Percentiles rank a stretch among this genome's conserved stretches.
Evolutionary conservation across 2,329 filamentous ascomycete genomes (phyloP).

Genomic region (Atkinsonella texensis): DNA sequence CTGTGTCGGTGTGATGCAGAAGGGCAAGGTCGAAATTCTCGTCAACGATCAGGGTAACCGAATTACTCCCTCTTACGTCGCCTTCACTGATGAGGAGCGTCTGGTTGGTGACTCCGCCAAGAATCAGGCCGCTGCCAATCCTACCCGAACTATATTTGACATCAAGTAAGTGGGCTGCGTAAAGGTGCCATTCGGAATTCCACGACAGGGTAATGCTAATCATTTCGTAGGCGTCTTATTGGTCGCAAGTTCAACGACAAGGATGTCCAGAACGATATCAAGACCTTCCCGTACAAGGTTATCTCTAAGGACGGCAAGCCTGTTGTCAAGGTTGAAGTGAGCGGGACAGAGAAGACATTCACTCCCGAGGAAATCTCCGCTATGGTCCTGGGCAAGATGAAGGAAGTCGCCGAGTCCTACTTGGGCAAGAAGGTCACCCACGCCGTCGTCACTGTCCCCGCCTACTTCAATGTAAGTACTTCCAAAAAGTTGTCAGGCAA

Average conservation of each 20-base stretch:
- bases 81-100: conserved; percentile 93
- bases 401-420: conserved; percentile 69
- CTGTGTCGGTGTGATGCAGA: conserved; percentile 92
- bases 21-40: conserved; percentile 89
- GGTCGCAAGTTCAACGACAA: conserved; percentile 74
- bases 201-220: not conserved
- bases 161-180: conserved; percentile 54
- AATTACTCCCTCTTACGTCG: conserved; percentile 90
- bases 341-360: conserved; percentile 55
- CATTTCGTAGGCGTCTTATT: conserved; percentile 57
- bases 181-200: conserved; percentile 10
- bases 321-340: conserved; percentile 61
- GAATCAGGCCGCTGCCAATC: conserved; percentile 83
- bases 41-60: conserved; percentile 96
- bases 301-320: conserved; percentile 85
- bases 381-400: conserved; percentile 78
- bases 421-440: conserved; percentile 74
- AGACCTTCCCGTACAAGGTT: conserved; percentile 98
- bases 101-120: conserved; percentile 95
- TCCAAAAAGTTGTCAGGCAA: not conserved
- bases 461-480: conserved; percentile 71
- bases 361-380: conserved; percentile 71
- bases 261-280: conserved; percentile 84
- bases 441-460: conserved; percentile 86
- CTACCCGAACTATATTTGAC: conserved; percentile 64